Base-by-base conservation (phyloP, 345 rosid species). In the Erysimum cheiranthoides region DNA sequence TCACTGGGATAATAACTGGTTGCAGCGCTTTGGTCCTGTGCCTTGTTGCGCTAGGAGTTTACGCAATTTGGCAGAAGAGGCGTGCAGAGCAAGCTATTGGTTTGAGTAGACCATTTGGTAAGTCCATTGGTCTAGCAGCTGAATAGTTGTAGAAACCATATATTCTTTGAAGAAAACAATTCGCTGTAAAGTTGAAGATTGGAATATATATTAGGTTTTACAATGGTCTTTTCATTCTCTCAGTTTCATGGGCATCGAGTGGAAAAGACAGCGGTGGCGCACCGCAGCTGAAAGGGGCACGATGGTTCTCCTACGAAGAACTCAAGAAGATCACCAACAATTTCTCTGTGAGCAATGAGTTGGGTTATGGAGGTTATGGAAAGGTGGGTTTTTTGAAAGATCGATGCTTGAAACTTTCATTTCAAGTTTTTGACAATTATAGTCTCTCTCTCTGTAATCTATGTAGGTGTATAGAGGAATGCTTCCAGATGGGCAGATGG, bases 351-450 rank as follows among this genome's bases (percentile, higher is more conserved):
- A 86, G 79, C 35, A 92, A 86, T 51, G 93, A 88, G 85, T 81
- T 95, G 28, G 99, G 99, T 31, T 92, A 86, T 67, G 99, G 99
- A 73, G 99, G 99, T 21, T 95, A 88, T 40, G 97, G 99, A 64
- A 95, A 90, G 89, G 98, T 91, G 18, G 6, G 69, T 61, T 54
- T 54, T 50, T 49, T 35, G 36, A 6, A 52, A 61, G 43, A 27
- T 70, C 53, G 5, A 45, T 36, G 42, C 12, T 67, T 66, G 42
- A 61, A 58, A 59, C 39, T 27, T 47, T 53, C 39, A 61, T 27
- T 63, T 63, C 66, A n/a, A 65, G 14, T 7, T 8, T 35, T 35
- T 21, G 35, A 50, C 9, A 36, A 59, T n/a, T 21, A 25, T 5
- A 16, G 53, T 18, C 42, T 18, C 4, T 4, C 58, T 46, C 27